Conservation (phyloP, 129 eudicot genomes). For the carrot (Daucus carota) region DNA sequence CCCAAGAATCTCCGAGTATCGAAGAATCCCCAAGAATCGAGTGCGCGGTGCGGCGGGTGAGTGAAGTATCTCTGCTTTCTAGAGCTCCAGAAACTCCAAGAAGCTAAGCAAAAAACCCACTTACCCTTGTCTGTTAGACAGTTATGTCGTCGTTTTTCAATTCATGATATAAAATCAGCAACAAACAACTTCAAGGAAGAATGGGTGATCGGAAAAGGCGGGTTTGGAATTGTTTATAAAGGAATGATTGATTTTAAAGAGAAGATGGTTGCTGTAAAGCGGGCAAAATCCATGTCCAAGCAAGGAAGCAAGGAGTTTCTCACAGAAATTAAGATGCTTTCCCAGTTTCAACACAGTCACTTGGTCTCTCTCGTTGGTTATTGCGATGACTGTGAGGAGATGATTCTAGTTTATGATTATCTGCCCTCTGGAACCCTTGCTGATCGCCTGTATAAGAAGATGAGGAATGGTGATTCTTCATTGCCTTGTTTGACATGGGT, state of each 20-base stretch:
- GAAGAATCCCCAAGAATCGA: no score
- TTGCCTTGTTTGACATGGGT: conserved; percentile 23
- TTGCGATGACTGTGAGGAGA: conserved; percentile 31
- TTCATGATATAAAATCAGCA: conserved; percentile 1
- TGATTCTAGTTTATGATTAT: conserved; percentile 34
- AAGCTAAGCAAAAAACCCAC: neutral
- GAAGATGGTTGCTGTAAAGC: conserved; percentile 28
- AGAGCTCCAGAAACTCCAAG: neutral
- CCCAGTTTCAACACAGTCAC: conserved; percentile 26
- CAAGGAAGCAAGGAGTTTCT: conserved; percentile 33
- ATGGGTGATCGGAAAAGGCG: conserved; percentile 4
- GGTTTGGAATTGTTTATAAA: conserved; percentile 8
- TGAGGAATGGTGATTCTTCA: neutral
- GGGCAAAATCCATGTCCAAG: conserved; percentile 23
- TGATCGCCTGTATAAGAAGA: conserved; percentile 19
- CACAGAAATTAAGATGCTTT: conserved; percentile 34
- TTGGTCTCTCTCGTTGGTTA: conserved; percentile 34
- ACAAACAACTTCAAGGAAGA: neutral
- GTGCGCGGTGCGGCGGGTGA: no score
- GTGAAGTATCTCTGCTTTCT: no score
- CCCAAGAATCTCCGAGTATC: no score
- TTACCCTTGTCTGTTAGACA: neutral
- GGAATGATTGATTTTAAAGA: neutral
- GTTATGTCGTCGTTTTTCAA: conserved; percentile 8
- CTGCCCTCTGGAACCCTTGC: conserved; percentile 26